Evolutionary conservation across 2,329 filamentous ascomycete genomes (phyloP).

Genomic region (Phialophora macrospora): DNA sequence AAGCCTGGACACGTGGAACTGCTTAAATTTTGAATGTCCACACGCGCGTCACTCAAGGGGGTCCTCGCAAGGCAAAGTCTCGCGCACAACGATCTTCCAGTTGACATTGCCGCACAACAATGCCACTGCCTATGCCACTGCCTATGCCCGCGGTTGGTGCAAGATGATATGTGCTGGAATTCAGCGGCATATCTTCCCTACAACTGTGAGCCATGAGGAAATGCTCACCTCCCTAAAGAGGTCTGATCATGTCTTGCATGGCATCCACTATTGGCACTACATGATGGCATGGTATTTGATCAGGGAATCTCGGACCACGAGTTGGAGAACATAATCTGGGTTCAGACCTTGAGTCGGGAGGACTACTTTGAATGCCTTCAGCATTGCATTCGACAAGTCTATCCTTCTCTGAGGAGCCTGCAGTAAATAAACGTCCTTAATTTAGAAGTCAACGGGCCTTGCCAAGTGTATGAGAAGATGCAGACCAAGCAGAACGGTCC

Average conservation of each 20-base stretch:
- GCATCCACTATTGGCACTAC: neutral
- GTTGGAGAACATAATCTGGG: neutral
- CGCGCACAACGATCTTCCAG: neutral
- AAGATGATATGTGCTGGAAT: too few species aligned
- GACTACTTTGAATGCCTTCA: neutral
- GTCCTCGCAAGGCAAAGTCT: neutral
- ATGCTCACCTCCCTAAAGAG: neutral
- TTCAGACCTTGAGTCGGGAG: neutral
- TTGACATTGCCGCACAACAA: neutral
- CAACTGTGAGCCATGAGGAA: too few species aligned
- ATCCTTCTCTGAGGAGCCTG: neutral
- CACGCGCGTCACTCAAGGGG: neutral
- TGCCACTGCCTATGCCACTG: too few species aligned
- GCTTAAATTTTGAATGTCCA: neutral
- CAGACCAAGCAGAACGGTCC: slow-evolving; percentile 20
- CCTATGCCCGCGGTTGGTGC: too few species aligned
- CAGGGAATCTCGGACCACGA: neutral
- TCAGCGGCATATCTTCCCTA: too few species aligned
- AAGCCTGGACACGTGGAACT: neutral
- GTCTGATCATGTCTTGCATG: neutral
- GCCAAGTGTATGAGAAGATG: slow-evolving; percentile 22
- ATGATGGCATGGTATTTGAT: too few species aligned
- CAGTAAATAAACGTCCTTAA: neutral
- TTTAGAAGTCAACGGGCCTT: neutral
- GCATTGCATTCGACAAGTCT: neutral